A percentile compares a stretch with the other conserved stretches of the same genome.
Evolutionary conservation across 129 eudicot genomes (phyloP).

Genomic region (Oenanthe sinensis): DNA sequence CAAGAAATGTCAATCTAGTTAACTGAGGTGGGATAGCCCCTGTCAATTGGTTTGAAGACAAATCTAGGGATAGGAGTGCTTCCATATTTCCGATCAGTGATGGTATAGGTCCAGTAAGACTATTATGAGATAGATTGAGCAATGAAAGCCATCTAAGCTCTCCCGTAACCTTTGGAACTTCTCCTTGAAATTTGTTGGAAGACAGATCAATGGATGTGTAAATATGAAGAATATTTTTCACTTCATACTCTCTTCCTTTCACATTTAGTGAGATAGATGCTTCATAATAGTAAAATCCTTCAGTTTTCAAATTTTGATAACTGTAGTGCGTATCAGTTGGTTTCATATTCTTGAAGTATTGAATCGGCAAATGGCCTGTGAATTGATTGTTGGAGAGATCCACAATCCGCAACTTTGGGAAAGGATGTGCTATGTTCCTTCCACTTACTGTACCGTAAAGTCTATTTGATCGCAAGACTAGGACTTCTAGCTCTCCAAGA

Average conservation of each 20-base stretch:
- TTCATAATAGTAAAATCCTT: background rate
- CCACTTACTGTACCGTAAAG: background rate
- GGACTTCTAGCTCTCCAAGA: conserved; percentile 9
- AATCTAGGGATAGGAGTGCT: conserved; percentile 11
- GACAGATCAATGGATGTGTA: background rate
- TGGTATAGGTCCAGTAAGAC: conserved; percentile 3
- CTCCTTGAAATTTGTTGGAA: background rate
- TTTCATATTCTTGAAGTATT: background rate
- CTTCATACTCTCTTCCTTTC: background rate
- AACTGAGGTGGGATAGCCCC: conserved; percentile 5
- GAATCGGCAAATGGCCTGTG: conserved; percentile 4
- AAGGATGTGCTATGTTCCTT: background rate
- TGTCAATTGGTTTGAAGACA: conserved; percentile 15
- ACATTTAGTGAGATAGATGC: background rate
- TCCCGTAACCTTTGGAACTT: background rate
- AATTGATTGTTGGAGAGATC: conserved; percentile 20
- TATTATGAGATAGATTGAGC: conserved; percentile 11
- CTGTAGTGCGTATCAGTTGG: too few relatives aligned
- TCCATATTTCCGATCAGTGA: background rate
- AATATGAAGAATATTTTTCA: background rate
- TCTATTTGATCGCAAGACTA: conserved; percentile 9
- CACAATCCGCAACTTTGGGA: conserved; percentile 13
- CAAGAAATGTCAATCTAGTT: conserved; percentile 11
- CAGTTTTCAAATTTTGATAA: too few relatives aligned
- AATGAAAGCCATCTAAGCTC: background rate